Evolutionary conservation across 129 eudicot species (phyloP), one percentile per base, ranked within the genome.

Genomic region (Flaveria robusta): DNA sequence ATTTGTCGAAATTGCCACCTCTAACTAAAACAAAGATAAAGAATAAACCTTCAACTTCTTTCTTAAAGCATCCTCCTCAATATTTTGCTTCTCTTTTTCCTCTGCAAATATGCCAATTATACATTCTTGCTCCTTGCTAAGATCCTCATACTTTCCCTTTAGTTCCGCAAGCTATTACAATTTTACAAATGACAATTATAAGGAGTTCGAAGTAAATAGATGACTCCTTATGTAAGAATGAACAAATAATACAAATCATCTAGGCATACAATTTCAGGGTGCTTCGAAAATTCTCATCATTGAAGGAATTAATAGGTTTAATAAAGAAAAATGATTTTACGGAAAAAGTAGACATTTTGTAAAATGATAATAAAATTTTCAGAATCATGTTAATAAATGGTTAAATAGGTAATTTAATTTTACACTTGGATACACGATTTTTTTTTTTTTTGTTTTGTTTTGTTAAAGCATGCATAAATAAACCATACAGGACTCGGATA

Each of bases 81-180:
- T 51, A 51, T 91, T 90, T n/a, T 90, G 92, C n/a, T 89, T 83
- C 58, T 74, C 83, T 82, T 96, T 84, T 84, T 94, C 99, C 60
- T 91, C 96, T 7, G 97, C 80, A 79, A 89, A 87, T 72, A 75
- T 70, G 64, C 89, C 97, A 15, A 94, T 85, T 20, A 89, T 77
- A 80, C 75, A 77, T 31, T 86, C 93, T 82, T 94, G 96, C 77
- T 86, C 97, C 84, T 80, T 83, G 84, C 42, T 84, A 31, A 87
- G 74, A 34, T 42, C 72, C 66, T 88, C 85, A 15, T 69, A 50
- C 59, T 81, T 90, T 51, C 24, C 55, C 52, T 23, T 71, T 20
- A 86, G 80, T 65, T 83, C 97, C 66, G 70, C 64, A 51, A 93
- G 86, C 98, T 89, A 75, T 64, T 49, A 37, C n/a, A n/a, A n/a